Evolutionary conservation across 805 yeast genomes (phyloP).

Genomic region (Saccharomycopsis fibuligera): DNA sequence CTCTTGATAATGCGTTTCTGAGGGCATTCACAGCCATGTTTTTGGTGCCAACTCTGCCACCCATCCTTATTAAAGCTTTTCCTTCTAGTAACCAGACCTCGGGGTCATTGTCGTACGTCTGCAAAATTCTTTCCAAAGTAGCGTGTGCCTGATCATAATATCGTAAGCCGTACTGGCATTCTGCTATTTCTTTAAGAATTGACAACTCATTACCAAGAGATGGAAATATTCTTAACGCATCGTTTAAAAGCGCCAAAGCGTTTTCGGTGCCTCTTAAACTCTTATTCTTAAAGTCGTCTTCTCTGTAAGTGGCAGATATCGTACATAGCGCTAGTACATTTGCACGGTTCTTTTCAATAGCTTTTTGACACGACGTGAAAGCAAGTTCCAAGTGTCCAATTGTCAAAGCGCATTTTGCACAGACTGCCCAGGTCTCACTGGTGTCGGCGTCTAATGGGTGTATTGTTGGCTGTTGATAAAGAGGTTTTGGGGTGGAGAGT

Average conservation of each 20-base stretch:
- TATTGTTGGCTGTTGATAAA: neutral
- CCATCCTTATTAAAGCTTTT: constrained; percentile 36
- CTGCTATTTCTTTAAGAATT: constrained; percentile 45
- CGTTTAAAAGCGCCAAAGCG: constrained; percentile 36
- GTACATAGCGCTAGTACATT: constrained; percentile 38
- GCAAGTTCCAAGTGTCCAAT: constrained; percentile 30
- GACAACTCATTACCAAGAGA: constrained; percentile 33
- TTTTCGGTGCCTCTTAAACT: constrained; percentile 35
- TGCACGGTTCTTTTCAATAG: constrained; percentile 36
- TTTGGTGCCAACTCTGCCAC: constrained; percentile 26
- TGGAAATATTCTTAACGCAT: constrained; percentile 34
- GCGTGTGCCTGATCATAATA: constrained; percentile 48
- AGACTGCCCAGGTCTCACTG: constrained; percentile 21
- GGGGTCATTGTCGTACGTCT: constrained; percentile 36
- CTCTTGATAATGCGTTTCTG: constrained; percentile 36
- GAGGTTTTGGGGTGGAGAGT: constrained; percentile 4
- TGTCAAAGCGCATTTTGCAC: constrained; percentile 16
- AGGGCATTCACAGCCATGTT: constrained; percentile 43
- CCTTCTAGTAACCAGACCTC: constrained; percentile 44
- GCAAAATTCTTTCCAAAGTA: constrained; percentile 38
- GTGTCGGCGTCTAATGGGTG: constrained; percentile 13
- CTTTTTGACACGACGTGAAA: constrained; percentile 37
- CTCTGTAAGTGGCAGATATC: constrained; percentile 35
- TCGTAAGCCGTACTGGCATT: constrained; percentile 42
- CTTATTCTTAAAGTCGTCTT: constrained; percentile 33